Percentiles rank a stretch among this genome's conserved stretches.
Conservation (phyloP, 1,139 yeast genomes). For the Magnusiomyces suaveolens region DNA sequence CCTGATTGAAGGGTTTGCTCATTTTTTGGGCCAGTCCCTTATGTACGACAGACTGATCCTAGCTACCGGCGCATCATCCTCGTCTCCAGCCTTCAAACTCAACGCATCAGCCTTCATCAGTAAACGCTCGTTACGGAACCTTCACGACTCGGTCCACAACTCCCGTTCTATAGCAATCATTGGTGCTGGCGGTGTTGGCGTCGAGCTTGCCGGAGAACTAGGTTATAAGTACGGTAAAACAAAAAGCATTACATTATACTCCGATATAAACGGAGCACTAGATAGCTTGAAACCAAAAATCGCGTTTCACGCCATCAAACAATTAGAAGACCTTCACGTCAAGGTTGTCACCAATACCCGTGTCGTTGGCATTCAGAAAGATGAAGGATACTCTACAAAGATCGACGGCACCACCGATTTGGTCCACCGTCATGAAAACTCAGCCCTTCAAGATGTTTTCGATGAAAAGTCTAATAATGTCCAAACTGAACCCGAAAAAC, state of each 20-base stretch:
- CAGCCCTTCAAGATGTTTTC: background rate
- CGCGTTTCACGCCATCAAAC: slow-evolving; percentile 10
- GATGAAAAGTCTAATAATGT: too few relatives aligned
- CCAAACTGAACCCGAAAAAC: too few relatives aligned
- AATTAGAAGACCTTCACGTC: slow-evolving; percentile 11
- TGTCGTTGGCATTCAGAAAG: slow-evolving; percentile 3
- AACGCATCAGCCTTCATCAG: slow-evolving; percentile 12
- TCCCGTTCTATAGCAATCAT: slow-evolving; percentile 20
- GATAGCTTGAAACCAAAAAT: slow-evolving; percentile 9
- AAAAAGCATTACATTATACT: slow-evolving; percentile 15
- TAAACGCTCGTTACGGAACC: slow-evolving; percentile 9
- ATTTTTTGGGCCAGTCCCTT: slow-evolving; percentile 11
- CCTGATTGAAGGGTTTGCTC: background rate
- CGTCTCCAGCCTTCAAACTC: slow-evolving; percentile 14
- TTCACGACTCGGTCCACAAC: slow-evolving; percentile 6
- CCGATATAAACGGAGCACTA: slow-evolving; percentile 10
- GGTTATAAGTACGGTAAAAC: slow-evolving; percentile 18
- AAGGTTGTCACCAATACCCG: slow-evolving; percentile 5
- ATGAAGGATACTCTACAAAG: background rate
- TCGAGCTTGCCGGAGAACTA: slow-evolving; percentile 23
- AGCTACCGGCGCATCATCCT: slow-evolving; percentile 15
- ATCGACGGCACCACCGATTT: background rate
- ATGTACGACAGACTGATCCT: slow-evolving; percentile 10
- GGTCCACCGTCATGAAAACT: background rate
- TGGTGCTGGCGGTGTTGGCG: slow-evolving; percentile 25